Evolutionary conservation across 1,139 yeast species (phyloP), one percentile per base, ranked within the genome.

Genomic region (Suhomyces kunorum): DNA sequence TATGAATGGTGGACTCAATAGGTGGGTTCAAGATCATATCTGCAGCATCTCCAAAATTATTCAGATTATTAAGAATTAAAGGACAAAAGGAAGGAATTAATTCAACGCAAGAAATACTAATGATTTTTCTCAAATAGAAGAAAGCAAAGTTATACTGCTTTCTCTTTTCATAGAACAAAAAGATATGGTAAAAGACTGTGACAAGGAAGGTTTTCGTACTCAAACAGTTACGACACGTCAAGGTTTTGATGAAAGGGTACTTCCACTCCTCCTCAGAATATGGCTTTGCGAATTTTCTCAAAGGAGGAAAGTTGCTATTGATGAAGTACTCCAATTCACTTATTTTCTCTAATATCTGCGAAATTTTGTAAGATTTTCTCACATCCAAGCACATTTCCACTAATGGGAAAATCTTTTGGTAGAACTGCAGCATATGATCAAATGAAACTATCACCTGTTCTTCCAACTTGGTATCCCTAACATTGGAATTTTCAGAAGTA

Each of bases 11-110:
- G 8, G 52, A 43, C 37, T 64, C 59, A 3, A 67, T 32, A 3
- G 58, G 39, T 2, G 75, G 75, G 41, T 61, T 70, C 39, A 71
- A 47, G 8, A 70, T 54, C 36, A 69, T 51, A 47, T 68, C 74
- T 0, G 75, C 59, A 5, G 55, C 55, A 9, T 58, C 59, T 3
- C 70, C 74, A 48, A 71, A 69, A 41, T 63, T 58, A 3, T 48
- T 42, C 23, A 55, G 51, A 44, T 62, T 64, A 32, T 61, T 58
- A 31, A 45, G 43, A 32, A 68, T 53, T 29, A 71, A 51, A 12
- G 58, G 58, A 39, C 53, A 49, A 32, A 57, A 52, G n/a, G 53
- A 55, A 4, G 71, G 70, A 13, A 66, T 42, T 36, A 67, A 52
- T 23, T 66, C 71, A 8, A 57, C 47, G 32, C 55, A 47, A 6